Percentiles rank a stretch among this genome's conserved stretches.
Conservation (phyloP, 352 stramenopile genomes). For the Thalassiosira ordinaria region DNA sequence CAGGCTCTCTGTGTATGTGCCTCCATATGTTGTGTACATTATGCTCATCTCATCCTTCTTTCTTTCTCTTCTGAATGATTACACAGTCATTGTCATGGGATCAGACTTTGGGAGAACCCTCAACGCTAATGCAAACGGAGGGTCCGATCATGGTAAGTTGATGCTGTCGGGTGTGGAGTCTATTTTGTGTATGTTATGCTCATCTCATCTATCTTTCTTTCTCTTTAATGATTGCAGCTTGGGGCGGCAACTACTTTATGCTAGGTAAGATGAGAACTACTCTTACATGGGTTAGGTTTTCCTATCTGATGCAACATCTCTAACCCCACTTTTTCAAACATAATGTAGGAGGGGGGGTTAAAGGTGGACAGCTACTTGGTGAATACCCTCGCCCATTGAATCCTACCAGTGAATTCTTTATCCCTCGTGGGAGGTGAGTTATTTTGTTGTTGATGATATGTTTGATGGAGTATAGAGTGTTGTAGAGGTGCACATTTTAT, state of each 20-base stretch:
- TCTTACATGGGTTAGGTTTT: background rate
- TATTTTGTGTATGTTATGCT: conserved; percentile 19
- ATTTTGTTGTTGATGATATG: too few species aligned
- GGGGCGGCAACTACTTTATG: conserved; percentile 53
- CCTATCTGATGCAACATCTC: background rate
- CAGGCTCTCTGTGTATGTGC: background rate
- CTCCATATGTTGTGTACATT: too few species aligned
- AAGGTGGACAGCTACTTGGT: conserved; percentile 29
- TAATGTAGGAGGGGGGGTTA: background rate
- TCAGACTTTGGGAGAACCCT: conserved; percentile 82
- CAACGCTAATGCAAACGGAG: conserved; percentile 69
- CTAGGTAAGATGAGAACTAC: conserved; percentile 32
- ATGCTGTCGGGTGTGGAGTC: too few species aligned
- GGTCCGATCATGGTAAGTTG: conserved; percentile 85
- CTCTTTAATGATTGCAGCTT: too few species aligned
- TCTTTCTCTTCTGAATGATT: background rate
- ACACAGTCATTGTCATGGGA: conserved; percentile 44
- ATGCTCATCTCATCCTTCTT: background rate
- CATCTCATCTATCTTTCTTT: background rate
- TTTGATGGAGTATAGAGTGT: too few species aligned
- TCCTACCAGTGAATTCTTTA: background rate
- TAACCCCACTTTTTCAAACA: background rate
- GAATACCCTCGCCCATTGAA: conserved; percentile 56
- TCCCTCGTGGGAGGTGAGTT: too few species aligned
- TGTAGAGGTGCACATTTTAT: too few species aligned